Conservation (phyloP, 2,329 filamentous ascomycete species). For the Purpureocillium lavendulum region DNA sequence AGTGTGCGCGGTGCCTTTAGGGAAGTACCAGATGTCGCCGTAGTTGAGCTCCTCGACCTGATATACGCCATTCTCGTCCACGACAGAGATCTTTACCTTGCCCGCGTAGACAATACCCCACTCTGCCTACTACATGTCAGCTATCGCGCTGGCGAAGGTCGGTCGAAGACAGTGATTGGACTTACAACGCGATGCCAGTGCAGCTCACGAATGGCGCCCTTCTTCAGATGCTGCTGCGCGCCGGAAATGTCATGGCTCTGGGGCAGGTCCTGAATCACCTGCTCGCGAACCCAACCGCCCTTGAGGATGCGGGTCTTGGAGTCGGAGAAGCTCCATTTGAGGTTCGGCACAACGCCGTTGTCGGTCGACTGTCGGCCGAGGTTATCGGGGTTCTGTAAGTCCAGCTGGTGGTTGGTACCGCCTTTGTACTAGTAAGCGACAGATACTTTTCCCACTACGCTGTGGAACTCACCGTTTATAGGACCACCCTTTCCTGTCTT, state of each 20-base stretch:
- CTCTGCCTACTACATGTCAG: slow-evolving; percentile 39
- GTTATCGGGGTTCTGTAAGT: slow-evolving; percentile 55
- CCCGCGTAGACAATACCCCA: slow-evolving; percentile 57
- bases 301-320: slow-evolving; percentile 53
- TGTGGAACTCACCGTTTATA: slow-evolving; percentile 39
- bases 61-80: slow-evolving; percentile 52
- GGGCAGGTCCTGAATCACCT: slow-evolving; percentile 59
- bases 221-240: slow-evolving; percentile 60
- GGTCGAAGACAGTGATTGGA: slow-evolving; percentile 4
- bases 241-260: slow-evolving; percentile 57
- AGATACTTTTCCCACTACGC: neutral
- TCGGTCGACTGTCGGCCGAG: slow-evolving; percentile 55
- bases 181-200: slow-evolving; percentile 61
- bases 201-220: slow-evolving; percentile 56
- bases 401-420: slow-evolving; percentile 53
- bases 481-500: slow-evolving; percentile 49
- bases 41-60: slow-evolving; percentile 46
- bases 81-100: slow-evolving; percentile 48
- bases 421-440: slow-evolving; percentile 29
- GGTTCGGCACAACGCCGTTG: slow-evolving; percentile 53
- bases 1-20: slow-evolving; percentile 55
- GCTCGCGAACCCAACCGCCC: slow-evolving; percentile 59
- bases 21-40: slow-evolving; percentile 63
- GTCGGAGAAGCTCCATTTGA: slow-evolving; percentile 64
- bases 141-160: too few relatives aligned